Evolutionary conservation across 805 yeast species (phyloP), one percentile per base, ranked within the genome.

Genomic region (Deakozyma indianensis): DNA sequence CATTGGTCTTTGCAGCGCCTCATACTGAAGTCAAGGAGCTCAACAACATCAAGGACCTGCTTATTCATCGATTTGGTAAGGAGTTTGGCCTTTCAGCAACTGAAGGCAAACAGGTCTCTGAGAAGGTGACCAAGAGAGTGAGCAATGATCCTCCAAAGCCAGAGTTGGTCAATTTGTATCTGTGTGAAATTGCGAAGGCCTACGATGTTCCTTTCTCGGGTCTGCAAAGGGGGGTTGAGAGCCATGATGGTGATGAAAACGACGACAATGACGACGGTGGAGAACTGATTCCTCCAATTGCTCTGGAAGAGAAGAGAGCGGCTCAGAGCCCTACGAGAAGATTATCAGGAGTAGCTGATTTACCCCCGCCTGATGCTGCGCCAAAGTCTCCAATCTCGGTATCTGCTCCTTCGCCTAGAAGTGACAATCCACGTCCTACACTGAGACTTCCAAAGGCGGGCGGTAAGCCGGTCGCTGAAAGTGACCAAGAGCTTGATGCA

Each of bases 11-110:
- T 57, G 70, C 87, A 3, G 77, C 88, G 1, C 74, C 80, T 18
- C 77, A 78, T 50, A 74, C 88, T 1, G 95, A 85, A 52, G 68
- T 85, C 44, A 83, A 81, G 59, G 96, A 86, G 57, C 57, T 87
- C 45, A 59, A 57, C 2, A 68, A 67, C 5, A 66, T 84, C 35
- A 69, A 76, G 43, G 95, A 86, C 28, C 49, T 82, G 24, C 63
- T 87, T 43, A 66, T 74, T 1, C 66, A 66, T 43, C 75, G 78
- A 53, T 81, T 75, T 59, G 92, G 94, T 3, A 62, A 67, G 5
- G 94, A 84, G 46, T 84, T 79, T 57, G 70, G 73, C 2, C 66
- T 65, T 38, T 64, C 59, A 3, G 84, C 82, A 0, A 43, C 72
- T 21, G 38, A 32, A 4, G 38, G 38, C 20, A 81, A 75, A 2